These are phyloP conservation scores for Wickerhamiella bombiphila DNA, from an alignment of 805 yeast species.

Conservation along the genomic window DNA sequence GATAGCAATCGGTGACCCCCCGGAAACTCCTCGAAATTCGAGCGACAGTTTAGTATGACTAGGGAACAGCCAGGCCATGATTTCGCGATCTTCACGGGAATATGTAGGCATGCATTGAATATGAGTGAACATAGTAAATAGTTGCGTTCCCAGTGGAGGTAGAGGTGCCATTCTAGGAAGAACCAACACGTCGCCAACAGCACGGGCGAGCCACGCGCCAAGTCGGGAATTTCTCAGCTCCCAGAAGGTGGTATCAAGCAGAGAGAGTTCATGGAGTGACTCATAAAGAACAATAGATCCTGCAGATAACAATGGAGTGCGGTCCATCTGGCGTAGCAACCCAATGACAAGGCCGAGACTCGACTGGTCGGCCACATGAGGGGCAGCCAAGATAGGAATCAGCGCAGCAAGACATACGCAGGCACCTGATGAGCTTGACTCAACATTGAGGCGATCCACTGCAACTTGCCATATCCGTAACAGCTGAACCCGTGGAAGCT, in stretches of 20 bases:
- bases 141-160: neutral
- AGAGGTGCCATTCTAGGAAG: neutral
- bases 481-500: no score
- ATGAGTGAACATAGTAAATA: neutral
- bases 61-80: neutral
- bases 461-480: neutral
- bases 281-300: neutral
- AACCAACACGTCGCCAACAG: neutral
- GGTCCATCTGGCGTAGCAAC: neutral
- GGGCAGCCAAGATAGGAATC: neutral
- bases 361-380: neutral
- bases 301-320: neutral
- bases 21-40: no score
- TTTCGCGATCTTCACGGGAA: neutral
- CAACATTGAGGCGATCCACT: neutral
- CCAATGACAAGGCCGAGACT: neutral
- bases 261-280: neutral
- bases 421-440: neutral
- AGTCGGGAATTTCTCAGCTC: neutral
- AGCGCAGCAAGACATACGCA: neutral
- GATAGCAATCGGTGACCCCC: neutral
- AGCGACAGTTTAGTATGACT: no score
- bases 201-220: neutral
- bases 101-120: neutral
- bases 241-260: conserved; percentile 1